Evolutionary conservation across 192 early-diverging fungal species (phyloP), one percentile per base, ranked within the genome.

Genomic region (Podila epicladia): DNA sequence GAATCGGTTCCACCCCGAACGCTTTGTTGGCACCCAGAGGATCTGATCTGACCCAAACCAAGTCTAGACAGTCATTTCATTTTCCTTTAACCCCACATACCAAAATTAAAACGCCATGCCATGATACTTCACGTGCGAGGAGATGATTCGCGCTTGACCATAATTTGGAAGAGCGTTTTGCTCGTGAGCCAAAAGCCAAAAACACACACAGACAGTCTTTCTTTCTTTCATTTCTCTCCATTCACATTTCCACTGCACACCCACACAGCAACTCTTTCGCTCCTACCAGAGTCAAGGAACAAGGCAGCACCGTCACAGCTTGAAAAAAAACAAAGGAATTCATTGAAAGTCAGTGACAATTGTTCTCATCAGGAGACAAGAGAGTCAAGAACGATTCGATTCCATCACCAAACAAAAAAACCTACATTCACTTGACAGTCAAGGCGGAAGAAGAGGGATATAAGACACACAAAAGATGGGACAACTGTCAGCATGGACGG

Each of bases 401-500:
- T 55, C 53, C 8, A 26, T 45, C 37, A 8, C 41, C 41, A 12
- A 45, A 15, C 41, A 1, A 45, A 45, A 45, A 17, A 37, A 37
- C 38, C 29, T 20, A 24, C 62, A 48, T 41, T 38, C 62, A 48
- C 22, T 4, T 11, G 9, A 35, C n/a, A 22, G 20, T 55, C 17
- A 11, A 55, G 19, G 53, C 5, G 19, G 20, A 22, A 55, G 24
- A 9, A 55, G 53, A n/a, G 17, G 24, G n/a, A 55, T 22, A 22
- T 3, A 55, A 26, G 53, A 63, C 24, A 63, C 37, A 9, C 33
- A 35, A 26, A 66, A 51, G 45, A 78, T 78, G 75, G 65, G 69
- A 48, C 69, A 71, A 37, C 66, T 78, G 58, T 78, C 75, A 19
- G 75, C 75, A 20, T 41, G 71, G 35, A 78, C 69, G 6, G 75